Base-by-base conservation (phyloP, 768 basidiomycete genomes). In the Cyclocybe cylindracea region DNA sequence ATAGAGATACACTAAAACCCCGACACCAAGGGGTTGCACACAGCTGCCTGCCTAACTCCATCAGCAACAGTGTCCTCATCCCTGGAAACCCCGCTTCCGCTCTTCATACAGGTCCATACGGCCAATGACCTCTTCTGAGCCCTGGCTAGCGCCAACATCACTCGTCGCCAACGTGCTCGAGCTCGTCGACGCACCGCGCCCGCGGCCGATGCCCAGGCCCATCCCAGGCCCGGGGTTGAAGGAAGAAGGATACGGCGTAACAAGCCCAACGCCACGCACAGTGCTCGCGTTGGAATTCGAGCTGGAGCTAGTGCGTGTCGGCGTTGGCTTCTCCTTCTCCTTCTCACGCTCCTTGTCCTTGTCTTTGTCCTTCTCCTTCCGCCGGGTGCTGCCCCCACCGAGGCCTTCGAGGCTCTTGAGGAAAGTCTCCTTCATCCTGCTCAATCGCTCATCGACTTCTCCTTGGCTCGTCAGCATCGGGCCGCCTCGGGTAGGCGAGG, bases 361-460 rank as follows among this genome's bases (percentile, higher is more conserved):
- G 39, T 49, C 53, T 32, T 52, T 50, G 43, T 61, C 60, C 37
- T 54, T 44, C 14, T 56, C 59, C 46, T 60, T 63, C 59, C 57
- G 55, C 37, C 57, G 51, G 43, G 54, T 48, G 39, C 53, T 57
- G 16, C 63, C 61, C 39, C 61, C 66, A 2, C 77, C 78, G 2
- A 89, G 69, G 13, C 84, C 84, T 50, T 84, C 81, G 32, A 91
- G 67, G 43, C 83, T 86, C 49, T 77, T 78, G 59, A 82, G 55
- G 65, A 91, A 91, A 38, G 75, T 71, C 57, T 84, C 85, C 51
- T 87, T 82, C 88, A 90, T 86, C 67, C 75, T 74, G 42, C 69
- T 70, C 47, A 91, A 63, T 54, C 79, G 71, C 65, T 83, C 84
- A 46, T 87, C 86, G 2, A 91, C 82, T 50, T 84, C 88, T 4